phyloP scores from a whole-genome alignment of 2,329 filamentous ascomycete genomes.

The Hypoxylon rubiginosum region DNA sequence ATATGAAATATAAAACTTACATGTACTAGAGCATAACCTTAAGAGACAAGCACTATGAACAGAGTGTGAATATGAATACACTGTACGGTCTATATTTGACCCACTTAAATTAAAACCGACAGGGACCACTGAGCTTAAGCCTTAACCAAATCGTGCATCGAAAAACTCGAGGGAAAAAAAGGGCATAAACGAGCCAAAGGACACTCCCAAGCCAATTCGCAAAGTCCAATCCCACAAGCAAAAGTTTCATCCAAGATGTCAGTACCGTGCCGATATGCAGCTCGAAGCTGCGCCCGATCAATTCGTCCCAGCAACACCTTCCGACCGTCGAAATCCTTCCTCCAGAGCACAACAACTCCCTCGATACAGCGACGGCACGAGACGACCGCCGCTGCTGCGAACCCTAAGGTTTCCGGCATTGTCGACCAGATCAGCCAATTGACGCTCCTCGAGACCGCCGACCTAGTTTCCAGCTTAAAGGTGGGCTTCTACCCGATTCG shows the following conservation, averaged over 20 bases:
- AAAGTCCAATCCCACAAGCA: constrained; percentile 32
- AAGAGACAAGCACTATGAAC: background rate
- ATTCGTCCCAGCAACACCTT: constrained; percentile 65
- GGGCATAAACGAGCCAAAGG: constrained; percentile 25
- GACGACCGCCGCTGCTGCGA: constrained; percentile 81
- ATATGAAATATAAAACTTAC: background rate
- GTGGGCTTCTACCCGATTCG: constrained; percentile 61
- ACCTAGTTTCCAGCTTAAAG: constrained; percentile 95
- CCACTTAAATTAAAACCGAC: constrained; percentile 16
- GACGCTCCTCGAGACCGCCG: constrained; percentile 96
- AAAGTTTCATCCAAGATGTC: constrained; percentile 66
- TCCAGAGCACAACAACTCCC: constrained; percentile 64
- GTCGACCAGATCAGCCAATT: constrained; percentile 99
- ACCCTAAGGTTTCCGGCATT: constrained; percentile 93
- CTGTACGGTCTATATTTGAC: constrained; percentile 15
- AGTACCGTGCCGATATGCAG: constrained; percentile 72
- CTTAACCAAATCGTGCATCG: constrained; percentile 42
- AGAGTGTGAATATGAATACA: background rate
- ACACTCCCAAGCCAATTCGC: constrained; percentile 29
- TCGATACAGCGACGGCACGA: constrained; percentile 81
- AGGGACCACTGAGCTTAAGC: constrained; percentile 40
- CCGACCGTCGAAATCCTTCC: constrained; percentile 60
- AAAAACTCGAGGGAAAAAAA: constrained; percentile 46
- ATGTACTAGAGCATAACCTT: background rate
- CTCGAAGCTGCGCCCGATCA: constrained; percentile 74